Evolutionary conservation across 2,329 filamentous ascomycete genomes (phyloP).

Genomic region (Lachnellula subtilissima): DNA sequence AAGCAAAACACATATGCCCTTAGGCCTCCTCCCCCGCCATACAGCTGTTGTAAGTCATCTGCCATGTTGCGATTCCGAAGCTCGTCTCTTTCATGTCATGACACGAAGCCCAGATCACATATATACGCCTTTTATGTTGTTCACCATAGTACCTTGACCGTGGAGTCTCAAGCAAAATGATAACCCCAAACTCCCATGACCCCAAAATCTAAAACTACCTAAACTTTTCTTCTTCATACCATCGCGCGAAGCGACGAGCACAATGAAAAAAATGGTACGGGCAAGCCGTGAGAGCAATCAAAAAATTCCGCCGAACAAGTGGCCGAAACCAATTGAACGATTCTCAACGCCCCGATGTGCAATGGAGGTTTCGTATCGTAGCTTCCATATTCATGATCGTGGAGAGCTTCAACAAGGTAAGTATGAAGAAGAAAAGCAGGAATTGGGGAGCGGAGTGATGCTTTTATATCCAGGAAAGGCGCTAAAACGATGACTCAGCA

Average conservation of each 20-base stretch:
- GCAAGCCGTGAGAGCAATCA: conserved; percentile 35
- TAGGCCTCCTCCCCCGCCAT: too few relatives aligned
- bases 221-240: conserved; percentile 19
- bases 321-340: conserved; percentile 35
- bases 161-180: too few relatives aligned
- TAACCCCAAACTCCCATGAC: too few relatives aligned
- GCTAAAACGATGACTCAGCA: conserved; percentile 29
- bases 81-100: too few relatives aligned
- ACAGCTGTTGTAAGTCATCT: too few relatives aligned
- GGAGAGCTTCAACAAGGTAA: conserved; percentile 7
- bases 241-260: conserved; percentile 7
- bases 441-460: not conserved
- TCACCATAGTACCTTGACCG: too few relatives aligned
- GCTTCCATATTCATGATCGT: not conserved
- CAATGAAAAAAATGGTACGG: conserved; percentile 22
- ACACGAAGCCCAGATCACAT: too few relatives aligned
- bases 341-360: not conserved
- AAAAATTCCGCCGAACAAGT: conserved; percentile 47
- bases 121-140: too few relatives aligned
- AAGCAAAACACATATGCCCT: too few relatives aligned
- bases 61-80: too few relatives aligned
- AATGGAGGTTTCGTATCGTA: not conserved
- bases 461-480: not conserved
- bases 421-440: conserved; percentile 12
- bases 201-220: not conserved